These are phyloP conservation scores for Metschnikowia kunwiensis DNA, from an alignment of 805 yeast species.

Conservation along the genomic window DNA sequence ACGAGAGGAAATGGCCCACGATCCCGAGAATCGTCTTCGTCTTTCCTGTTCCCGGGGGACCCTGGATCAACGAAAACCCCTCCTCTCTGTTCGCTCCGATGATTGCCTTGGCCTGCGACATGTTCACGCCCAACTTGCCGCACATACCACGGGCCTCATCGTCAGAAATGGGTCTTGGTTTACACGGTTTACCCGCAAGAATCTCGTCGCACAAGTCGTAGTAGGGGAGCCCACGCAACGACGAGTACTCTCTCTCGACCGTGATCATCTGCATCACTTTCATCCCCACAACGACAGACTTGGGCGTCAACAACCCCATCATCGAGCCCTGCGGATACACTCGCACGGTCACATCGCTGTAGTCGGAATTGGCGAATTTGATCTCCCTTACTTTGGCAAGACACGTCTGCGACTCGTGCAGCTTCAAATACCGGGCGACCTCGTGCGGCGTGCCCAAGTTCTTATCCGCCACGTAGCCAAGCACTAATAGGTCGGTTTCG, in stretches of 20 bases:
- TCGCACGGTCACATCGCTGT: conserved; percentile 70
- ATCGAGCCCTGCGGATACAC: conserved; percentile 54
- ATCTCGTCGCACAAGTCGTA: conserved; percentile 74
- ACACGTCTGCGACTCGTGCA: conserved; percentile 48
- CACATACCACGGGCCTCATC: conserved; percentile 43
- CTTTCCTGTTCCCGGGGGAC: conserved; percentile 99
- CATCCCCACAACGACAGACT: conserved; percentile 62
- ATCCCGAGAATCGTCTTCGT: conserved; percentile 95
- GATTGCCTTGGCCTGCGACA: conserved; percentile 90
- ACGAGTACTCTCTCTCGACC: conserved; percentile 86
- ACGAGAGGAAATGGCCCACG: conserved; percentile 69
- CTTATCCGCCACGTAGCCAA: conserved; percentile 37
- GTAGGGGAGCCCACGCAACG: conserved; percentile 76
- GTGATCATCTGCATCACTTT: conserved; percentile 85
- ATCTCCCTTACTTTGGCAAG: conserved; percentile 78
- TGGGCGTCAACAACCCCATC: conserved; percentile 57
- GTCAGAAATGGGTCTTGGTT: conserved; percentile 34
- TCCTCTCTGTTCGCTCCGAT: conserved; percentile 59
- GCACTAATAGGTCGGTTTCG: conserved; percentile 75
- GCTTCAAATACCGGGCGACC: conserved; percentile 25
- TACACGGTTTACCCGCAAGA: conserved; percentile 59
- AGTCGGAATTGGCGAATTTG: conserved; percentile 62
- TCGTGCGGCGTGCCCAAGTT: conserved; percentile 18
- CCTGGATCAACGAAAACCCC: conserved; percentile 92
- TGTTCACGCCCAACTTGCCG: conserved; percentile 59